These are phyloP conservation scores for Ochromonas danica DNA, from an alignment of 108 stramenopile genomes.

Conservation along the genomic window DNA sequence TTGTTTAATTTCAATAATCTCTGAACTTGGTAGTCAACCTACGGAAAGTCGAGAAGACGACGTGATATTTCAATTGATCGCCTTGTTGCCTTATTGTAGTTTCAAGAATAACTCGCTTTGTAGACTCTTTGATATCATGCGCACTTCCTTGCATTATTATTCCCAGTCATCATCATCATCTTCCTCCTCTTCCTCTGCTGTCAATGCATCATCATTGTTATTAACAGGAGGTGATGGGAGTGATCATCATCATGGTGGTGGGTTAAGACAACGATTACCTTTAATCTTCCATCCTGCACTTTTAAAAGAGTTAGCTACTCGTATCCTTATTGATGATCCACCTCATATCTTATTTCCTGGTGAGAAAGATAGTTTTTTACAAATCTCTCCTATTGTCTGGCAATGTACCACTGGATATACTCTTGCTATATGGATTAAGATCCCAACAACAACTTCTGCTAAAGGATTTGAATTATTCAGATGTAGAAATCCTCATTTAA, in stretches of 20 bases:
- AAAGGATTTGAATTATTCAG: background rate
- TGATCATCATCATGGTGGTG: no score
- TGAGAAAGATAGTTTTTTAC: background rate
- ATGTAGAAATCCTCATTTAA: background rate
- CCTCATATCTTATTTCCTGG: background rate
- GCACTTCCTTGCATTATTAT: no score
- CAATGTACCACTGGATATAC: background rate
- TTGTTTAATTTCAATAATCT: background rate
- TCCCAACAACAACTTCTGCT: background rate
- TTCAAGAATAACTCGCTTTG: background rate
- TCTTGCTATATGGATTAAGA: background rate
- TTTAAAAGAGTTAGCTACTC: no score
- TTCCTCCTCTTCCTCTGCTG: no score
- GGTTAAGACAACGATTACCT: no score
- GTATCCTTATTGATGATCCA: constrained; percentile 9
- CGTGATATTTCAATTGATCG: background rate
- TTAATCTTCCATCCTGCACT: no score
- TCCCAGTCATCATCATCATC: no score
- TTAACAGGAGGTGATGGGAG: no score
- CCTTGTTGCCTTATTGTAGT: background rate
- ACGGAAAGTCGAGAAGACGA: background rate
- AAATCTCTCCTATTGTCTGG: background rate
- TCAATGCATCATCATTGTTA: no score
- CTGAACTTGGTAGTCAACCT: background rate
- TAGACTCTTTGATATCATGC: background rate